These are phyloP conservation scores for Euphorbia pulcherrima DNA, from an alignment of 345 rosid genomes.

Conservation along the genomic window DNA sequence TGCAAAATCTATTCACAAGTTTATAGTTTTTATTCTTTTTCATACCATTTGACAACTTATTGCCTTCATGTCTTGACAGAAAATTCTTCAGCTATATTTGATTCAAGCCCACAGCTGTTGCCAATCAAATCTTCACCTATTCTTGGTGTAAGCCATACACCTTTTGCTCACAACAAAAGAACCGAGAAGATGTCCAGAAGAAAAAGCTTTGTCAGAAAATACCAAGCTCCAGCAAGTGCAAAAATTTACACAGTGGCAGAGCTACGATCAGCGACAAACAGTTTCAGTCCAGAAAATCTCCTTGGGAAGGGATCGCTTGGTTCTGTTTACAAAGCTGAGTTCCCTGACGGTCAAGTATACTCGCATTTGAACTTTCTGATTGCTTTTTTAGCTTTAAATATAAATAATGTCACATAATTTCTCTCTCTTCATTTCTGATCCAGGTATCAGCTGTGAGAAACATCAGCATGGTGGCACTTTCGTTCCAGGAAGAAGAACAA, in stretches of 20 bases:
- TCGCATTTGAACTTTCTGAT: background rate
- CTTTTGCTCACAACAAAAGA: slow-evolving; percentile 35
- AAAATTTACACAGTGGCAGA: slow-evolving; percentile 58
- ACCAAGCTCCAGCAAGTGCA: slow-evolving; percentile 43
- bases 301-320: slow-evolving; percentile 86
- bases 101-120: slow-evolving; percentile 43
- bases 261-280: slow-evolving; percentile 69
- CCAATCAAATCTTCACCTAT: slow-evolving; percentile 37
- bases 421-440: background rate
- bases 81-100: slow-evolving; percentile 32
- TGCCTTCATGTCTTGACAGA: slow-evolving; percentile 27
- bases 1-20: background rate
- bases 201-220: slow-evolving; percentile 45
- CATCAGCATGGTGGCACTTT: slow-evolving; percentile 58
- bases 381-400: slow-evolving; percentile 4
- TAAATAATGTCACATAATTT: background rate
- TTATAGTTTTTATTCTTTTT: background rate
- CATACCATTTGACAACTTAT: background rate
- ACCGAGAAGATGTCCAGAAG: slow-evolving; percentile 37
- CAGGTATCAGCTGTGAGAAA: slow-evolving; percentile 75
- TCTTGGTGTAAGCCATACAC: slow-evolving; percentile 31
- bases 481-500: slow-evolving; percentile 75
- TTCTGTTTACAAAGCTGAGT: slow-evolving; percentile 74
- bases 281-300: slow-evolving; percentile 67
- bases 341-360: slow-evolving; percentile 67